Percentiles rank a stretch among this genome's conserved stretches.
phyloP scores from a whole-genome alignment of 805 yeast species.

The Wickerhamiella kurtzmanii region DNA sequence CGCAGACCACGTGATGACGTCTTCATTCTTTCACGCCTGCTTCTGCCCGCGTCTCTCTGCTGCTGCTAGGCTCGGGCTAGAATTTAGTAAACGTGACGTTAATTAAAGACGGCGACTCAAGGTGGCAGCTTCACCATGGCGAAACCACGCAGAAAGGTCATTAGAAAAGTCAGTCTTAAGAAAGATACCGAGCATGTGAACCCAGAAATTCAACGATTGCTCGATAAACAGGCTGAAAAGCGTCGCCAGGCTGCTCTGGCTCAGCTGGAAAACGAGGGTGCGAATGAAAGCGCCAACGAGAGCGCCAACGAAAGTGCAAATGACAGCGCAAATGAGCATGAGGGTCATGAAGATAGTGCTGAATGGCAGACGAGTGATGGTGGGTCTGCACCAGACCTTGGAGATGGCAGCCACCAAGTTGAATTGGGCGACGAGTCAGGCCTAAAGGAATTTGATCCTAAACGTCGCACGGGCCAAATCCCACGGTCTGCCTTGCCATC shows the following conservation, averaged over 20 bases:
- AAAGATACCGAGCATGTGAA: background rate
- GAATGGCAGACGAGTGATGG: background rate
- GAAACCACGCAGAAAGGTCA: conserved; percentile 5
- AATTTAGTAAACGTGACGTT: too few relatives aligned
- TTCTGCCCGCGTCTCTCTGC: too few relatives aligned
- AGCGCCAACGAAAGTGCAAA: background rate
- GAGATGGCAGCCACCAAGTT: too few relatives aligned
- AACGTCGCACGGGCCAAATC: background rate
- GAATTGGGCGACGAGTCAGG: too few relatives aligned
- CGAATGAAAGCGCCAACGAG: background rate
- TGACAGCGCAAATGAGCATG: background rate
- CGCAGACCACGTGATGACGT: too few relatives aligned
- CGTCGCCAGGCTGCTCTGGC: background rate
- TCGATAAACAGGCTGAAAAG: conserved; percentile 1
- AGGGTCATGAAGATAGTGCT: background rate
- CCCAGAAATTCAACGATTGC: conserved; percentile 3
- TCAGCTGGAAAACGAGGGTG: background rate
- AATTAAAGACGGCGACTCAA: too few relatives aligned
- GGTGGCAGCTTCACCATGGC: conserved; percentile 1
- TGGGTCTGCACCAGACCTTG: too few relatives aligned
- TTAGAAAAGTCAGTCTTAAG: background rate
- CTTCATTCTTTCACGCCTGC: too few relatives aligned
- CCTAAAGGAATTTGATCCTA: background rate
- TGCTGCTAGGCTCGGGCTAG: too few relatives aligned
- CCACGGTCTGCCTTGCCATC: background rate